Evolutionary conservation across 2,329 filamentous ascomycete genomes (phyloP).

Genomic region (Hyphodiscus sp.): DNA sequence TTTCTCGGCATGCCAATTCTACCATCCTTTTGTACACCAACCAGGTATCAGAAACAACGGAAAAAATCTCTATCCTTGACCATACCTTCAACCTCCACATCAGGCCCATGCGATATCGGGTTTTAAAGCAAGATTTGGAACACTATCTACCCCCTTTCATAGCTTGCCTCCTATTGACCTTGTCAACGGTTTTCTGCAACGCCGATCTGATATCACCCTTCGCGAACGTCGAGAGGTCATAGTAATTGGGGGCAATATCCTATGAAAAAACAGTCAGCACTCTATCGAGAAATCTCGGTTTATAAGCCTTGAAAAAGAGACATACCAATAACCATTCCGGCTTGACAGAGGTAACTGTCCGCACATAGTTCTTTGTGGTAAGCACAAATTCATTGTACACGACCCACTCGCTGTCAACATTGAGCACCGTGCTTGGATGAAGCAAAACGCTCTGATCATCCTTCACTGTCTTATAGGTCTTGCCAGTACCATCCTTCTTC

Average conservation of each 20-base stretch:
- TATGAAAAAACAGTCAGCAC: slow-evolving; percentile 36
- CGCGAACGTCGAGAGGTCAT: slow-evolving; percentile 74
- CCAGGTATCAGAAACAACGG: not conserved
- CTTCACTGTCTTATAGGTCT: slow-evolving; percentile 93
- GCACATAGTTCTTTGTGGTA: slow-evolving; percentile 96
- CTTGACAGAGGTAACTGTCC: slow-evolving; percentile 84
- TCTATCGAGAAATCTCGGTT: not conserved
- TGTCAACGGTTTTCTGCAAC: slow-evolving; percentile 50
- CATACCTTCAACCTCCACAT: not conserved
- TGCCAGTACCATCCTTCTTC: slow-evolving; percentile 81
- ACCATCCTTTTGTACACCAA: not conserved
- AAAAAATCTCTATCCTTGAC: not conserved
- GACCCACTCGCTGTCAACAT: slow-evolving; percentile 90
- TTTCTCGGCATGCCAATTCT: not conserved
- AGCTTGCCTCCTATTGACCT: slow-evolving; percentile 47
- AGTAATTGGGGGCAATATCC: slow-evolving; percentile 93
- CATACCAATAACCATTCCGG: slow-evolving; percentile 90
- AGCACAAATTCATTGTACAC: slow-evolving; percentile 98
- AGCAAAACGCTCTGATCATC: slow-evolving; percentile 91
- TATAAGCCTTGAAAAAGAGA: slow-evolving; percentile 12
- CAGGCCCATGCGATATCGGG: not conserved
- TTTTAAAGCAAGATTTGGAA: not conserved
- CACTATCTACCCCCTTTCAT: slow-evolving; percentile 23
- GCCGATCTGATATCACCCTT: slow-evolving; percentile 80
- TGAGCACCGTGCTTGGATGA: slow-evolving; percentile 86